Base-by-base conservation (phyloP, 176 grass and related monocot genomes). In the Aegilops tauschii region DNA sequence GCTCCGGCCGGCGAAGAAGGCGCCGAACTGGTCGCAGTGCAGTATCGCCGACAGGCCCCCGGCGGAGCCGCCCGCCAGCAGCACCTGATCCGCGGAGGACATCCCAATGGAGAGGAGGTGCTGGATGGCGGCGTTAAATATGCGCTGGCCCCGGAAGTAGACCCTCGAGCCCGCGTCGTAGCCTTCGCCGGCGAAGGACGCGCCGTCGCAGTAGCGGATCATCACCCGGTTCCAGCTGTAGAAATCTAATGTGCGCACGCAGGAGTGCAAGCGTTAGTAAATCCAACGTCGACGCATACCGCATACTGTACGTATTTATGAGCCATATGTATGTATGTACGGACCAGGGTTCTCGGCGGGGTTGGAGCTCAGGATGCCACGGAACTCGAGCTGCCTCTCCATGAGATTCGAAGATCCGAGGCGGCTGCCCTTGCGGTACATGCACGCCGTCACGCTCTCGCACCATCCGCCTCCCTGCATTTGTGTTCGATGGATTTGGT, bases 161-260 rank as follows among this genome's bases (percentile, higher is more conserved):
- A 98, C 77, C 29, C 65, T 74, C 0, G 74, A 23, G 20, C 12
- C 93, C 82, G 85, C 23, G 88, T 95, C 76, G 44, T 88, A 92
- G 80, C 78, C 93, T 28, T 98, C 96, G 45, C 96, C 92, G 16
- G 86, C 79, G 77, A 98, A 98, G 3, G 96, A 98, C 21, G 84
- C 93, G 61, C 96, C 83, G 81, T 98, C 96, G 79, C 96, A 98
- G 86, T 98, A 98, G 9, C 92, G 79, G 37, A 98, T 73, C 65
- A 75, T 89, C 40, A 93, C 93, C 85, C 93, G 89, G 69, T 98
- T 98, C 96, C 96, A 98, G 78, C 82, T 92, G 87, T 94, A 94
- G 84, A 98, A 98, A 81, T 98, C 96, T 98, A 80, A 77, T 21
- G 23, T 27, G 23, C 12, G 8, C 8, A 54, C 50, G 1, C 50